These are phyloP conservation scores for Caryopteris hybrid DNA, from an alignment of 305 asterid species.

Conservation along the genomic window DNA sequence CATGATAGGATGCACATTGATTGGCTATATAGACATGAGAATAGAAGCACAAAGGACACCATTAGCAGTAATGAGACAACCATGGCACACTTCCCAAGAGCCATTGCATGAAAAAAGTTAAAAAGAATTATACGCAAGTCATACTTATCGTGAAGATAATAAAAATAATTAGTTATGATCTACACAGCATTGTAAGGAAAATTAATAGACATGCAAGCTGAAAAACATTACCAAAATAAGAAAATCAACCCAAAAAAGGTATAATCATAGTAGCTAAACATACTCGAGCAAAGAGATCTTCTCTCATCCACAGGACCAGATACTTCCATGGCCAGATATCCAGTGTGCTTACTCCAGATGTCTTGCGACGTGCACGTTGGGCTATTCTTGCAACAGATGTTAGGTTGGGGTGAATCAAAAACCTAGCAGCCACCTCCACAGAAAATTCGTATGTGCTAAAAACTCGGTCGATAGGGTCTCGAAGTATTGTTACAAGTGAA, in stretches of 20 bases:
- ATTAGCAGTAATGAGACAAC: not conserved
- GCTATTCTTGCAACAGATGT: slow-evolving; percentile 64
- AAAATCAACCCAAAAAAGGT: not conserved
- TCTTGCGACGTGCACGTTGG: slow-evolving; percentile 44
- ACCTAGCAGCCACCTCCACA: slow-evolving; percentile 96
- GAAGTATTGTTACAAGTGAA: slow-evolving; percentile 84
- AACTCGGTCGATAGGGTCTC: slow-evolving; percentile 93
- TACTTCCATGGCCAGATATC: slow-evolving; percentile 99
- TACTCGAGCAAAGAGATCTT: slow-evolving; percentile 95
- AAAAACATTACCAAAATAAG: not conserved
- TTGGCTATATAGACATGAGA: slow-evolving; percentile 2
- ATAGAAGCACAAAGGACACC: not conserved
- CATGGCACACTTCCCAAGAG: not conserved
- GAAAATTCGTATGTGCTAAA: slow-evolving; percentile 94
- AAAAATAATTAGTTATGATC: not conserved
- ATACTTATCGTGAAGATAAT: not conserved
- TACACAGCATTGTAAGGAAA: not conserved
- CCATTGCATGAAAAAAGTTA: not conserved
- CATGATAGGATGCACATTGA: not conserved
- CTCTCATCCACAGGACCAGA: slow-evolving; percentile 98
- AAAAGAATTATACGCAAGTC: not conserved
- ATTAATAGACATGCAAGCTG: not conserved
- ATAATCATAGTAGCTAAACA: slow-evolving; percentile 24
- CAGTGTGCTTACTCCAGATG: slow-evolving; percentile 70
- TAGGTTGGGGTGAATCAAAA: slow-evolving; percentile 83